Percentiles rank a stretch among this genome's conserved stretches.
Conservation (phyloP, 2,329 filamentous ascomycete genomes). For the Fusarium redolens region DNA sequence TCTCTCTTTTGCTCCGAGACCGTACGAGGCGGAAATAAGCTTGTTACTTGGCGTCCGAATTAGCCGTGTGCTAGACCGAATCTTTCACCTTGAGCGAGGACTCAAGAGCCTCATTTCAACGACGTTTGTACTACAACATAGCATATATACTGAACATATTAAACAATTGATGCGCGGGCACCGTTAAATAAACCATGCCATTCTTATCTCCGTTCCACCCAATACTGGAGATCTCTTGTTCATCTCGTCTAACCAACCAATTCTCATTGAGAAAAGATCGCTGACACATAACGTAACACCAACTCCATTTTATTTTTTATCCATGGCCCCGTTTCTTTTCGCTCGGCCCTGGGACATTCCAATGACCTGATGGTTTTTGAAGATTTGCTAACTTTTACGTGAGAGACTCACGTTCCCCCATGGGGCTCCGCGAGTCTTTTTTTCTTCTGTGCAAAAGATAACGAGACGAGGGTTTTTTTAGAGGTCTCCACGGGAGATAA, state of each 20-base stretch:
- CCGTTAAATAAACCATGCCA: not conserved
- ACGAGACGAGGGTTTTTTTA: slow-evolving; percentile 1
- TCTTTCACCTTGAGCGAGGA: not conserved
- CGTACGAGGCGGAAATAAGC: slow-evolving; percentile 13
- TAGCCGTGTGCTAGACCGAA: slow-evolving; percentile 13
- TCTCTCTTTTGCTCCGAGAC: not conserved
- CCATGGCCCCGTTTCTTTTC: slow-evolving; percentile 9
- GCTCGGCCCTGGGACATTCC: slow-evolving; percentile 7
- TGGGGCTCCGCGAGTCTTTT: slow-evolving; percentile 33
- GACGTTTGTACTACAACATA: not conserved
- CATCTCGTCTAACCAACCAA: not conserved
- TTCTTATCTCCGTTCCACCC: slow-evolving; percentile 12
- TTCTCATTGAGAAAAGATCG: slow-evolving; percentile 30
- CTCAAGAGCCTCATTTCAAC: slow-evolving; percentile 18
- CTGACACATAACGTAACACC: slow-evolving; percentile 35
- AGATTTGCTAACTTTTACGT: slow-evolving; percentile 41
- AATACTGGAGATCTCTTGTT: not conserved
- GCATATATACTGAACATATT: not conserved
- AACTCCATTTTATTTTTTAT: slow-evolving; percentile 1
- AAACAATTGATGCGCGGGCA: not conserved
- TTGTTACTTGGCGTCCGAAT: slow-evolving; percentile 18
- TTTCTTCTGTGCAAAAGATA: slow-evolving; percentile 5
- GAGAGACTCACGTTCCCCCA: slow-evolving; percentile 31
- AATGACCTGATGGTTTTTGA: slow-evolving; percentile 32
- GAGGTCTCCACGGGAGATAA: slow-evolving; percentile 17